Evolutionary conservation across 1,284 basidiomycete species (phyloP).

Genomic region (Austroboletus rostrupii): DNA sequence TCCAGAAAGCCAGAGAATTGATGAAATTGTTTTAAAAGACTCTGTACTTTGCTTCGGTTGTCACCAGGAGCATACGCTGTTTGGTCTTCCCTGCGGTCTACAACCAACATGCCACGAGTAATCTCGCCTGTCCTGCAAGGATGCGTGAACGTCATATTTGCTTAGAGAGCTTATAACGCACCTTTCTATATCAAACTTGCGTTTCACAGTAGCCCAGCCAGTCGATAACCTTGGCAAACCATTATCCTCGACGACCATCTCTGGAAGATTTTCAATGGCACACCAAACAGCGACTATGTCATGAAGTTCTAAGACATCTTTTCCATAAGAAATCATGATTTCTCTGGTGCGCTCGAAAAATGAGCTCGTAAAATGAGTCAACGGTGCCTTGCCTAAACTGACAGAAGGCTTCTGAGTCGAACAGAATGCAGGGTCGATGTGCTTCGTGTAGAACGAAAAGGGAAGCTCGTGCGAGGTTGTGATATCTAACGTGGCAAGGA

Average conservation of each 20-base stretch:
- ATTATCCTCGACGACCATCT: slow-evolving; percentile 20
- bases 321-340: slow-evolving; percentile 67
- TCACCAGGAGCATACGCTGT: slow-evolving; percentile 57
- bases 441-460: slow-evolving; percentile 57
- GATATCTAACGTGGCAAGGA: slow-evolving; percentile 77
- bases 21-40: slow-evolving; percentile 41
- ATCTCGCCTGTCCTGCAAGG: slow-evolving; percentile 42
- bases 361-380: slow-evolving; percentile 75
- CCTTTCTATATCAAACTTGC: slow-evolving; percentile 70
- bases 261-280: slow-evolving; percentile 63
- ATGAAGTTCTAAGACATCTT: slow-evolving; percentile 82
- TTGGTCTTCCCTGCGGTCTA: slow-evolving; percentile 61
- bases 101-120: slow-evolving; percentile 74
- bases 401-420: slow-evolving; percentile 44
- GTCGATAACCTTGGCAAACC: slow-evolving; percentile 31
- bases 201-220: slow-evolving; percentile 52
- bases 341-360: slow-evolving; percentile 75
- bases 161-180: slow-evolving; percentile 23
- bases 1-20: slow-evolving; percentile 40
- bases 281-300: slow-evolving; percentile 83
- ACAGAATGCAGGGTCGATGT: slow-evolving; percentile 55
- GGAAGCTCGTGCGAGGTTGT: slow-evolving; percentile 77
- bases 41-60: slow-evolving; percentile 61
- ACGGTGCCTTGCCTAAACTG: slow-evolving; percentile 43
- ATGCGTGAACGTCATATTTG: slow-evolving; percentile 1